Evolutionary conservation across 1,139 yeast species (phyloP).

Genomic region (Kodamaea ohmeri): DNA sequence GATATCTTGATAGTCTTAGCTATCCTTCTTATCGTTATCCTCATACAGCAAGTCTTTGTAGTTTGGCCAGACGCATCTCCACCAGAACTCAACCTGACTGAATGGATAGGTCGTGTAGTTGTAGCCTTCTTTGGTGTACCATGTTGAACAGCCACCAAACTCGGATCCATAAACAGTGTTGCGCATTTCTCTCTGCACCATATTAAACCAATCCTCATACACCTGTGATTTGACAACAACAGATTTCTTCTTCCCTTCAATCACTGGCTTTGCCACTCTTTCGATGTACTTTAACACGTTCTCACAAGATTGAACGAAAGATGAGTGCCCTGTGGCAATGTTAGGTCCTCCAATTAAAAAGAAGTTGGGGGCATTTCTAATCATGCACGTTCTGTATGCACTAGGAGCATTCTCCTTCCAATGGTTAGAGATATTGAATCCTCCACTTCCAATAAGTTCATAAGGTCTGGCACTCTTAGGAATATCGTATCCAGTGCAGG

Average conservation of each 20-base stretch:
- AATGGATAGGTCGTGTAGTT: conserved; percentile 41
- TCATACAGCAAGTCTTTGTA: conserved; percentile 26
- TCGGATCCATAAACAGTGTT: conserved; percentile 38
- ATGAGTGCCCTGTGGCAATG: conserved; percentile 44
- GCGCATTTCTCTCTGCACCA: conserved; percentile 27
- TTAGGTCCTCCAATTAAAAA: conserved; percentile 43
- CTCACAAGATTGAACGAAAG: conserved; percentile 43
- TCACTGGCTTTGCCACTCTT: conserved; percentile 26
- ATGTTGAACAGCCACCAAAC: conserved; percentile 45
- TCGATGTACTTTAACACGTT: conserved; percentile 30
- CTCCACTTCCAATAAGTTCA: conserved; percentile 29
- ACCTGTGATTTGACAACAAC: conserved; percentile 32
- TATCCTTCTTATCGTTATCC: conserved; percentile 7
- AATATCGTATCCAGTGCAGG: conserved; percentile 43
- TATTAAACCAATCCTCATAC: conserved; percentile 37
- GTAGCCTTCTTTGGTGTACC: conserved; percentile 33
- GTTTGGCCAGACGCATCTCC: conserved; percentile 27
- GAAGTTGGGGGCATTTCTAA: conserved; percentile 36
- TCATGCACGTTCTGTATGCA: conserved; percentile 38
- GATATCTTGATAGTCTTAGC: background rate
- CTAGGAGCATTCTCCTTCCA: conserved; percentile 35
- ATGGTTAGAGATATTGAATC: conserved; percentile 19
- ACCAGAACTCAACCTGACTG: conserved; percentile 37
- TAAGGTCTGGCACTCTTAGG: conserved; percentile 20
- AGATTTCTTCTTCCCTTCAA: conserved; percentile 30